Percentiles rank a stretch among this genome's conserved stretches.
Conservation (phyloP, 2,329 filamentous ascomycete genomes). For the Lachnellula arida region DNA sequence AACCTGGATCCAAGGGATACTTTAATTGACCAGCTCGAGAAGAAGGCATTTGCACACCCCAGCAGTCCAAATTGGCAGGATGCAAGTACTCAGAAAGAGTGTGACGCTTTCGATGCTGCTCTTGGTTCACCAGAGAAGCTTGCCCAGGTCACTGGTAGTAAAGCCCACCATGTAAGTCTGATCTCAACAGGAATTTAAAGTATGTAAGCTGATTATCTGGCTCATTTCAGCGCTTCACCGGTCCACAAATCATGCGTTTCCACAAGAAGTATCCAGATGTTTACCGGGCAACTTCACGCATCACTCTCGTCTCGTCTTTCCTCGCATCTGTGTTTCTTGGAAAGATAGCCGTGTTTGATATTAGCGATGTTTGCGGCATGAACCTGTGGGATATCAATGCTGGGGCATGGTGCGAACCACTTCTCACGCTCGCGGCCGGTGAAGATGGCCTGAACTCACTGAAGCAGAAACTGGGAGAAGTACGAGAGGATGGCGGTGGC, state of each 20-base stretch:
- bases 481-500: slow-evolving; percentile 74
- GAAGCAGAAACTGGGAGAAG: slow-evolving; percentile 72
- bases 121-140: slow-evolving; percentile 64
- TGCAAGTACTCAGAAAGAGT: slow-evolving; percentile 87
- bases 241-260: slow-evolving; percentile 92
- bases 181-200: neutral
- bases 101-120: slow-evolving; percentile 75
- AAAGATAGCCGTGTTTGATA: slow-evolving; percentile 80
- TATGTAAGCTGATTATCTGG: slow-evolving; percentile 11
- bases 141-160: slow-evolving; percentile 79
- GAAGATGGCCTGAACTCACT: slow-evolving; percentile 57
- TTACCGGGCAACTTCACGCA: slow-evolving; percentile 75
- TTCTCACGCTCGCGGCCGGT: slow-evolving; percentile 69
- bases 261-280: slow-evolving; percentile 73
- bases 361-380: slow-evolving; percentile 93
- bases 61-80: slow-evolving; percentile 98
- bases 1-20: slow-evolving; percentile 54
- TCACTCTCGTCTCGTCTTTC: slow-evolving; percentile 94
- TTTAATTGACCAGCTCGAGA: slow-evolving; percentile 66
- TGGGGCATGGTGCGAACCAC: slow-evolving; percentile 66
- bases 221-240: slow-evolving; percentile 73
- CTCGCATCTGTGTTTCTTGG: slow-evolving; percentile 87
- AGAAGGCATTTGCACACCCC: slow-evolving; percentile 70
- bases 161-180: slow-evolving; percentile 81
- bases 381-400: slow-evolving; percentile 88